Evolutionary conservation across 306 rosid species (phyloP), one percentile per base, ranked within the genome.

Genomic region (Hippophae gyantsensis): DNA sequence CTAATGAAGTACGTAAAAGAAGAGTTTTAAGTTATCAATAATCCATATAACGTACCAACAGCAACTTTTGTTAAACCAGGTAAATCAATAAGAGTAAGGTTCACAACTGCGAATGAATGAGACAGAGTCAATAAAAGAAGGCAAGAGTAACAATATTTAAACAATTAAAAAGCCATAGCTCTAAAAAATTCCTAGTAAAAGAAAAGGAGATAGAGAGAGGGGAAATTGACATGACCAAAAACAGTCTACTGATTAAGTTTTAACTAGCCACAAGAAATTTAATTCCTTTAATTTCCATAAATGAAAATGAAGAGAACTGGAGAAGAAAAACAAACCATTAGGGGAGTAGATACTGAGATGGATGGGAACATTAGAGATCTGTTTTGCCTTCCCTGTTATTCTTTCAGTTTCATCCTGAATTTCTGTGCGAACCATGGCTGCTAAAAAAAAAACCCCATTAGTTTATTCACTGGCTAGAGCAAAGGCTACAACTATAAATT

Each of bases 41-140:
- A 54, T 42, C 56, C 43, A 52, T 56, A 65, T 23, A 62, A 75
- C 85, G 56, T 85, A 90, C 98, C 98, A 74, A 90, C 48, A 49
- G 98, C 98, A 60, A 90, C 98, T 73, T 90, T 90, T 23, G 98
- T 90, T 78, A 90, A 83, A 67, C 98, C 98, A 43, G 98, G 98
- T 43, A 90, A 80, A 80, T 90, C 98, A 62, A 90, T 66, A 54
- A 90, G 83, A 49, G 98, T 90, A 47, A 90, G 81, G 92, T 90
- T 90, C 80, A 90, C 98, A 79, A 90, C 98, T 90, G 92, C 78
- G 78, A 54, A 74, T 58, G 44, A 62, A 59, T 54, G 47, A 60
- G 54, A 66, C 14, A 41, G 66, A 58, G 57, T 58, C 3, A 48
- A 72, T 12, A 64, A 32, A 9, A 44, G 26, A 60, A 47, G 56